Evolutionary conservation across 2,329 filamentous ascomycete genomes (phyloP), one percentile per base, ranked within the genome.

Genomic region (Pseudopyricularia javanii): DNA sequence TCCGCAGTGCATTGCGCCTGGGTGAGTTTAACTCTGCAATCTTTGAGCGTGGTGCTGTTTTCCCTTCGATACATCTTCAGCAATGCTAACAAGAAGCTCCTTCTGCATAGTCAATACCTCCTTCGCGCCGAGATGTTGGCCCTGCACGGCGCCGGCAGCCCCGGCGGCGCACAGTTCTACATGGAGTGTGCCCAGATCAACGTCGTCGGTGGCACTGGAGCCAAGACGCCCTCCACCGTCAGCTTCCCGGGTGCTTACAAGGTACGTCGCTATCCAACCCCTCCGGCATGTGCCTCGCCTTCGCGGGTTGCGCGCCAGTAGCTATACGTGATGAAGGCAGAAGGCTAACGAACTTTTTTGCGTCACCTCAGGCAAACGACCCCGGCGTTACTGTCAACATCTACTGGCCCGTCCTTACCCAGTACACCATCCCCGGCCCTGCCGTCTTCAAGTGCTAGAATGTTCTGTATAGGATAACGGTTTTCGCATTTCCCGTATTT

Each of bases 41-140:
- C 15, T 40, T 40, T 40, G n/a, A 7, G 12, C 5, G 28, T 4
- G 15, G 4, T 40, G 4, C 15, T 24, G 14, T 12, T 35, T 35
- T 12, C 4, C 11, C 4, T 35, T 35, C 14, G 32, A 33, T 7
- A 33, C 32, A 33, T 35, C 33, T 17, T 15, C 12, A 40, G 35
- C n/a, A 15, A 26, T 45, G 15, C 40, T 45, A 20, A 45, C 20
- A 5, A 7, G 3, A 30, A 30, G 22, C 9, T 7, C 14, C 24
- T 24, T 3, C 17, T 24, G 12, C 11, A 2, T 12, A 45, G 40
- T 45, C 68, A 79, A 50, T 80, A 80, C 58, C 70, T 80, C 28
- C 64, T 81, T 61, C 70, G 76, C 45, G 72, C 75, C 28, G 76
- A 80, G 66, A 68, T 74, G 32, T 68, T 79, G 43, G 75, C 75